Base-by-base conservation (phyloP, 257 asterid genomes). In the Capsicum baccatum region DNA sequence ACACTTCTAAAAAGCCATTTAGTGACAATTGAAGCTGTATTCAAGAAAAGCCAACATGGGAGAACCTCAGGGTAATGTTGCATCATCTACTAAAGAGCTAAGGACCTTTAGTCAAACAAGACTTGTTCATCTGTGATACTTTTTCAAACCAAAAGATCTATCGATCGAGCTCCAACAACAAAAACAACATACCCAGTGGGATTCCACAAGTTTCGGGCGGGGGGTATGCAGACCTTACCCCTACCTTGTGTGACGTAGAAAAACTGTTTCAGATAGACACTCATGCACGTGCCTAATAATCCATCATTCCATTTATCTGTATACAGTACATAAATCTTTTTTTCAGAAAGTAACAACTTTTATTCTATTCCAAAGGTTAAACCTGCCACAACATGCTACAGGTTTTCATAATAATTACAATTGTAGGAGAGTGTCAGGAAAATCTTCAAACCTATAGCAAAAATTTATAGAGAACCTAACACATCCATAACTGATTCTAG, bases 81-180 rank as follows among this genome's bases (percentile, higher is more conserved):
- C 48, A 76, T 76, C 50, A 76, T 48, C 81, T 69, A 69, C 63
- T 76, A 52, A 74, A 19, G 68, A 62, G 37, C 68, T 62, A 9
- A 19, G 33, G 71, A 64, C 6, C 71, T 35, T 64, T 5, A 17
- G 81, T 54, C 80, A 74, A 76, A 48, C 26, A 76, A 26, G 81
- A 76, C 48, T 26, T 76, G 26, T 76, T 54, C 81, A 76, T 76
- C 64, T 76, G 81, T 6, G 4, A 54, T 52, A 76, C 58, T 76
- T 76, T 48, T 21, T 21, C 26, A 14, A 76, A 52, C 26, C 37
- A 76, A 76, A 14, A 76, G 81, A 76, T 21, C 47, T 16, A 52
- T 50, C 59, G n/a, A 74, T 21, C n/a, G 0, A 48, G 44, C 19
- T 74, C 81, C 80, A 48, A 64, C 33, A 63, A 21, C 42, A 63